Conservation (phyloP, 345 rosid species). For the sweet orange (Citrus sinensis) region DVS_A1.0 CM039167.1:24983001-24983500, state of each 20-base stretch:
- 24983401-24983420: not conserved
- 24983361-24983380: not conserved
- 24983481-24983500: not conserved
- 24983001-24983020: not conserved
- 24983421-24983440: no score
- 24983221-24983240: not conserved
- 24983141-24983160: not conserved
- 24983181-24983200: not conserved
- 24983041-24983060: not conserved
- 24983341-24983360: not conserved
- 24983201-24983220: not conserved
- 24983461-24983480: not conserved
- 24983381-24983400: not conserved
- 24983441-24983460: not conserved
- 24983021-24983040: not conserved
- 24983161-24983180: constrained; percentile 4
- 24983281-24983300: not conserved
- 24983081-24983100: not conserved
- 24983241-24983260: constrained; percentile 9
- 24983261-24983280: constrained; percentile 5
- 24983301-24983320: not conserved
- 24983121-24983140: not conserved
- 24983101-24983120: not conserved
- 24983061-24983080: not conserved
- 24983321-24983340: not conserved